Conservation (phyloP, 208 protist genomes). For the Trypanosoma conorhini region DNA sequence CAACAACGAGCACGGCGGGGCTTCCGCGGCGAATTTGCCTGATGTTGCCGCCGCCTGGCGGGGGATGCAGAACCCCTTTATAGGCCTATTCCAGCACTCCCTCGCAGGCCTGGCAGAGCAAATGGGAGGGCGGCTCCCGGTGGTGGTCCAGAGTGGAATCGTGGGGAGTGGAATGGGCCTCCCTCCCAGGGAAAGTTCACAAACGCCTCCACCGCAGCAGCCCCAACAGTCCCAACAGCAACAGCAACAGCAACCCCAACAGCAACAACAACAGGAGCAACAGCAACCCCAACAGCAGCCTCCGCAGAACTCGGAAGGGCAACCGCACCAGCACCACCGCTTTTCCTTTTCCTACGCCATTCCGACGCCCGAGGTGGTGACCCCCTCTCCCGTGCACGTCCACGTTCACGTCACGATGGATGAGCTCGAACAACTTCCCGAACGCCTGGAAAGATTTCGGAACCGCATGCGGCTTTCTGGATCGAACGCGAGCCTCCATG, state of each 20-base stretch:
- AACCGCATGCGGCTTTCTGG: conserved; percentile 27
- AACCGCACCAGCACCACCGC: conserved; percentile 3
- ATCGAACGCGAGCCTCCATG: conserved; percentile 14
- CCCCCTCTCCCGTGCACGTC: conserved; percentile 46
- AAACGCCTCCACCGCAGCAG: conserved; percentile 8
- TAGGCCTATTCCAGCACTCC: not conserved
- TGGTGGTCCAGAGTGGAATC: not conserved
- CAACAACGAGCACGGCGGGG: not conserved
- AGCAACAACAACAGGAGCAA: conserved; percentile 28
- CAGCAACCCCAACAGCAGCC: conserved; percentile 23
- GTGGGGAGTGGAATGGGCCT: not conserved
- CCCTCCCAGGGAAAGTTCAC: not conserved
- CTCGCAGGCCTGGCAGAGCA: not conserved
- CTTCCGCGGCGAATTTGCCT: not conserved
- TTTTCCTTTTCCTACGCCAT: conserved; percentile 5
- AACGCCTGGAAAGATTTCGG: conserved; percentile 41
- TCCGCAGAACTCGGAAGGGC: not conserved
- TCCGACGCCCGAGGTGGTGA: not conserved
- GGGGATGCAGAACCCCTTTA: not conserved
- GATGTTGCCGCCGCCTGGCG: not conserved
- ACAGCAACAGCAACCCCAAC: conserved; percentile 18
- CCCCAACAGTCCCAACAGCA: conserved; percentile 11
- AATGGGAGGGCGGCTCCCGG: not conserved
- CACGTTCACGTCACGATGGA: conserved; percentile 73
- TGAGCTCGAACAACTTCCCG: conserved; percentile 64